A percentile compares a stretch with the other conserved stretches of the same genome.
Conservation (phyloP, 805 yeast species). For the Starmerella sp. region DNA sequence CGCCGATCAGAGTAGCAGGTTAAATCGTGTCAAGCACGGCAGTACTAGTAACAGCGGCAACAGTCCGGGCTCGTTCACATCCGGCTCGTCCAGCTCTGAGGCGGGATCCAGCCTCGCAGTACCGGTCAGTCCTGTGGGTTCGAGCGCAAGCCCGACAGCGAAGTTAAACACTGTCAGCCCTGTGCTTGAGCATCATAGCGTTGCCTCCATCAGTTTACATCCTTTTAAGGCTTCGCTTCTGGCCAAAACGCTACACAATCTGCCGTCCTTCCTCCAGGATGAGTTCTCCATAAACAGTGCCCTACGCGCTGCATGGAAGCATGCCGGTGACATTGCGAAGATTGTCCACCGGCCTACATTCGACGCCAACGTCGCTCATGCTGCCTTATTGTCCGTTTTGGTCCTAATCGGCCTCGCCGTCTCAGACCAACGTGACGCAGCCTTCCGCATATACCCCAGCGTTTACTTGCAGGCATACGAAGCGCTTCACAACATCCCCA, state of each 20-base stretch:
- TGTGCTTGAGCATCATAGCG: not conserved
- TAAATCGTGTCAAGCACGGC: not conserved
- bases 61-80: not conserved
- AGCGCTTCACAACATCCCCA: slow-evolving; percentile 13
- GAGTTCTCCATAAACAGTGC: not conserved
- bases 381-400: slow-evolving; percentile 24
- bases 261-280: not conserved
- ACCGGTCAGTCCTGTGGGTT: not conserved
- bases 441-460: slow-evolving; percentile 17
- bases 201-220: not conserved
- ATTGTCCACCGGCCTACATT: slow-evolving; percentile 27
- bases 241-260: slow-evolving; percentile 2
- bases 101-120: not conserved
- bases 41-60: not conserved
- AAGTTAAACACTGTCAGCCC: not conserved
- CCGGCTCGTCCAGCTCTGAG: not conserved
- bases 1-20: not conserved
- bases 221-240: not conserved
- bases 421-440: slow-evolving; percentile 14
- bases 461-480: slow-evolving; percentile 22
- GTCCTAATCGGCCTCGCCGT: slow-evolving; percentile 27
- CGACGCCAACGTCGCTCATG: slow-evolving; percentile 21
- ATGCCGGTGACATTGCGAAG: slow-evolving; percentile 18
- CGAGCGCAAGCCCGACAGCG: not conserved
- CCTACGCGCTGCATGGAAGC: slow-evolving; percentile 21